A percentile compares a stretch with the other conserved stretches of the same genome.
Evolutionary conservation across 371 early-diverging fungal genomes (phyloP).

Genomic region (Gilbertella persicaria): DNA sequence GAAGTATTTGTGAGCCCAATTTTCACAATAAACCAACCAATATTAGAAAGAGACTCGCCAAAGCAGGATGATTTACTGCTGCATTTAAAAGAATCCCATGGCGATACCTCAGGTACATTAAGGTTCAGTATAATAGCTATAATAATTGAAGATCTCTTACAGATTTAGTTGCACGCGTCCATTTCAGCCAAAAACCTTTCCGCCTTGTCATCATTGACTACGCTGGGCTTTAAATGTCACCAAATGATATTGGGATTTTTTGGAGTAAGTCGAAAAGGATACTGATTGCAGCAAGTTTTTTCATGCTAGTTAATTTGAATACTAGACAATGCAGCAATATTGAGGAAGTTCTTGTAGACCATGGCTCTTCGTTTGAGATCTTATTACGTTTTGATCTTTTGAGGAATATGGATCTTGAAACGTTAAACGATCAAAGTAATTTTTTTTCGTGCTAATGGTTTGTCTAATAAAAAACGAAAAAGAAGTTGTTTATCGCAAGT

Average conservation of each 20-base stretch:
- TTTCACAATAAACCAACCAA: slow-evolving; percentile 23
- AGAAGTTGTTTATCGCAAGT: slow-evolving; percentile 10
- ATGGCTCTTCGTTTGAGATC: slow-evolving; percentile 28
- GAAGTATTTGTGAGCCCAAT: slow-evolving; percentile 29
- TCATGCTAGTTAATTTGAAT: slow-evolving; percentile 17
- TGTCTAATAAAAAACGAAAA: slow-evolving; percentile 19
- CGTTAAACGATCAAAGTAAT: slow-evolving; percentile 11
- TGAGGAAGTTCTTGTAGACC: slow-evolving; percentile 23
- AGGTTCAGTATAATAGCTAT: slow-evolving; percentile 19
- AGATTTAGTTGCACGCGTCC: slow-evolving; percentile 19
- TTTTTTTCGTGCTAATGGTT: slow-evolving; percentile 18
- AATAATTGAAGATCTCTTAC: slow-evolving; percentile 20
- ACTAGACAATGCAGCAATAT: slow-evolving; percentile 23
- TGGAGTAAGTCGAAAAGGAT: slow-evolving; percentile 12
- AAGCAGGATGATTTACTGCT: slow-evolving; percentile 20
- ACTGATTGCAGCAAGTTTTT: slow-evolving; percentile 20
- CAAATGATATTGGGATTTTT: slow-evolving; percentile 7
- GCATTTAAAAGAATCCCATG: slow-evolving; percentile 24
- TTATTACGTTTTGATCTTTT: slow-evolving; percentile 23
- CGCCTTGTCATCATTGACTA: slow-evolving; percentile 25
- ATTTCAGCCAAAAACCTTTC: slow-evolving; percentile 23
- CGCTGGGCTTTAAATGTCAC: slow-evolving; percentile 19
- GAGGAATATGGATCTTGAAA: slow-evolving; percentile 11
- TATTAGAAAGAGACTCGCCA: slow-evolving; percentile 26
- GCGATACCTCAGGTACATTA: slow-evolving; percentile 24